Percentiles rank a stretch among this genome's conserved stretches.
Evolutionary conservation across 805 yeast species (phyloP).

Genomic region (Sugiyamaella valdiviana): DNA sequence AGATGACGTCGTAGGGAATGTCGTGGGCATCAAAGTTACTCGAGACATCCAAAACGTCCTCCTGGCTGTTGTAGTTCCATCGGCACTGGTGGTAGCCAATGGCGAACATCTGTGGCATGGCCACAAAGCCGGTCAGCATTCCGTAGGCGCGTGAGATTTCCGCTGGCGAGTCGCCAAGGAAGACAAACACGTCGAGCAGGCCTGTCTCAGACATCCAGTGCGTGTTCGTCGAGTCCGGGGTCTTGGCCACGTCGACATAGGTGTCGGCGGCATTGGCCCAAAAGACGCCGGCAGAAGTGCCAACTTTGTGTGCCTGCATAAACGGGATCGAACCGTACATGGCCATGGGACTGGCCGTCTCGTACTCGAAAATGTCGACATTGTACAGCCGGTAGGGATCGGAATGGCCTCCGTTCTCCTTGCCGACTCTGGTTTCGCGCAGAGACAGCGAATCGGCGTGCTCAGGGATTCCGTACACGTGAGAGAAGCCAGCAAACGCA

Average conservation of each 20-base stretch:
- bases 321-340: conserved; percentile 96
- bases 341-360: conserved; percentile 70
- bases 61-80: conserved; percentile 91
- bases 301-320: conserved; percentile 60
- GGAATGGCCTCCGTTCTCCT: conserved; percentile 26
- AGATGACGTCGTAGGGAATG: conserved; percentile 84
- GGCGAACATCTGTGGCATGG: conserved; percentile 70
- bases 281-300: conserved; percentile 64
- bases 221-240: conserved; percentile 35
- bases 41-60: conserved; percentile 72
- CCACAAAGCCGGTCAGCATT: conserved; percentile 61
- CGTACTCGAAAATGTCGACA: conserved; percentile 94
- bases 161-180: conserved; percentile 55
- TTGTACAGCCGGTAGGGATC: conserved; percentile 87
- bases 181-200: conserved; percentile 62
- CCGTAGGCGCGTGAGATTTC: conserved; percentile 57
- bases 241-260: conserved; percentile 60
- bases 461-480: conserved; percentile 94
- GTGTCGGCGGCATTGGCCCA: conserved; percentile 96
- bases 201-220: conserved; percentile 98
- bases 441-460: conserved; percentile 79
- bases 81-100: conserved; percentile 94
- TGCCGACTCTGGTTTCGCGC: conserved; percentile 51
- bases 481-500: conserved; percentile 49
- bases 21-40: conserved; percentile 61